A percentile compares a stretch with the other conserved stretches of the same genome.
Evolutionary conservation across 163 green algal genomes (phyloP).

Genomic region (Scenedesmus sp.): DNA sequence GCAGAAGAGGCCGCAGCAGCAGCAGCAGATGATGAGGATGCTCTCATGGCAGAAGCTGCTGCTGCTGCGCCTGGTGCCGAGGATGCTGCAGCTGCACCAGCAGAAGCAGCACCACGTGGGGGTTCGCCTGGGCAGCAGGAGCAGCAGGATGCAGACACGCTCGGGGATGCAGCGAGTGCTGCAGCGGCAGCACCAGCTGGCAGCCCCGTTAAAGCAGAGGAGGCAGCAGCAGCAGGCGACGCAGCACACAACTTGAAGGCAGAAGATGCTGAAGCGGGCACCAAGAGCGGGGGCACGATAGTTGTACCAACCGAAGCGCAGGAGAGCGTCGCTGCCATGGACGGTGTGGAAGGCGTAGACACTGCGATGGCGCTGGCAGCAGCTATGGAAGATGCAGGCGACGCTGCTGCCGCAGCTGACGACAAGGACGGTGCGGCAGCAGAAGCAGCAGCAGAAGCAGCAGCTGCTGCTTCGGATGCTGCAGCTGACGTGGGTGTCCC

Average conservation of each 20-base stretch:
- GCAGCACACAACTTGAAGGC: neutral
- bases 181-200: slow-evolving; percentile 20
- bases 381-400: neutral
- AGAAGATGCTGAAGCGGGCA: neutral
- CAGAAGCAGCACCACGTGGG: neutral
- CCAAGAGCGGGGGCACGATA: neutral
- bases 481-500: neutral
- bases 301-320: neutral
- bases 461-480: neutral
- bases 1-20: slow-evolving; percentile 12
- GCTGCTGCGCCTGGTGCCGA: neutral
- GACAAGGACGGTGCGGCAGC: neutral
- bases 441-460: neutral
- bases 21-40: slow-evolving; percentile 24
- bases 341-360: neutral
- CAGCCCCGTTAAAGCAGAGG: neutral
- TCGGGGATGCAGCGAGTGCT: neutral
- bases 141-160: neutral
- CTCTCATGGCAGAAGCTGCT: slow-evolving; percentile 14
- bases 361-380: neutral
- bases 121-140: neutral
- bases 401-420: neutral
- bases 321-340: neutral
- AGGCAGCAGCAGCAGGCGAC: neutral
- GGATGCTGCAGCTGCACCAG: slow-evolving; percentile 23